phyloP scores from a whole-genome alignment of 306 rosid species.

The Dryas alaskensis region DNA sequence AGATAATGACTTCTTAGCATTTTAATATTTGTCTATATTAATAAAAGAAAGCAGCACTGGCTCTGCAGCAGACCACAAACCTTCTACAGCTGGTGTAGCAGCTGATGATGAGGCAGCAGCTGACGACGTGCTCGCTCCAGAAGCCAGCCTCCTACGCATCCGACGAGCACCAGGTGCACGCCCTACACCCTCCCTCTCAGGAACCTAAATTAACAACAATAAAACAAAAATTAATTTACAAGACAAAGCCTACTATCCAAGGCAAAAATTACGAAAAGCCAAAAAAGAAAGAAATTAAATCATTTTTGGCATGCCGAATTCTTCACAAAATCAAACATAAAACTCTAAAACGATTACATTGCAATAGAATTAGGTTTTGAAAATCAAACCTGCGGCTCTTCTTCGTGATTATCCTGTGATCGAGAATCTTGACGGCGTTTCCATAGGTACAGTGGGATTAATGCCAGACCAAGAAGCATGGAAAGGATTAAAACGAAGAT shows the following conservation, averaged over 20 bases:
- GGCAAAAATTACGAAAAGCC: background rate
- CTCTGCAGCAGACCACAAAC: conserved; percentile 23
- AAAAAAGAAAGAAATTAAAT: too few species aligned
- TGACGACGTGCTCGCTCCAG: conserved; percentile 82
- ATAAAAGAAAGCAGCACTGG: background rate
- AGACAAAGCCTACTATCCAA: background rate
- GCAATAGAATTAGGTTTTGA: background rate
- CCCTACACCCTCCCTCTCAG: conserved; percentile 61
- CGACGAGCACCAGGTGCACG: conserved; percentile 73
- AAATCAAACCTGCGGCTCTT: conserved; percentile 64
- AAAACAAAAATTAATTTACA: background rate
- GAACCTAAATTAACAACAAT: conserved; percentile 48
- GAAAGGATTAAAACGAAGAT: conserved; percentile 53
- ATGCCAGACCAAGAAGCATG: conserved; percentile 50
- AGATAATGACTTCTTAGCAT: background rate
- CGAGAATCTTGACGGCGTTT: conserved; percentile 66
- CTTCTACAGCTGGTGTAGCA: conserved; percentile 44
- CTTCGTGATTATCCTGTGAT: conserved; percentile 38
- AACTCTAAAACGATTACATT: background rate
- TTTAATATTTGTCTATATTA: background rate
- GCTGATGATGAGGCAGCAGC: conserved; percentile 29
- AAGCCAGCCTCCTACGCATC: conserved; percentile 85
- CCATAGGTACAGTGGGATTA: conserved; percentile 85
- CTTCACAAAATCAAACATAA: background rate
- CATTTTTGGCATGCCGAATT: background rate